Base-by-base conservation (phyloP, 495 filamentous ascomycete genomes). In the Elaphomyces granulatus region DNA sequence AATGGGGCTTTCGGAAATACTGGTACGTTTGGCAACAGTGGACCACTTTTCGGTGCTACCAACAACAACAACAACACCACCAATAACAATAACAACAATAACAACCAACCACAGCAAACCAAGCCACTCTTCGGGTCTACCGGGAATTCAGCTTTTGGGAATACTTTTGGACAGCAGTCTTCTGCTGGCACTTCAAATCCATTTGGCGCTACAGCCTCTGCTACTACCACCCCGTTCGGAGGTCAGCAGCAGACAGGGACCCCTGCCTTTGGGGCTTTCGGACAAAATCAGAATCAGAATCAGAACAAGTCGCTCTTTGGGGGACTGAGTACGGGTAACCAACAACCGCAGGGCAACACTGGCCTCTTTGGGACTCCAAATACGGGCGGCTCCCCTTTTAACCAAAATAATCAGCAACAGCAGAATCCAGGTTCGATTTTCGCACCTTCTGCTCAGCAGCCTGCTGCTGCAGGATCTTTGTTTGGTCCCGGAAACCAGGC, bases 371-470 rank as follows among this genome's bases (percentile, higher is more conserved):
- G 65, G 33, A 55, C 52, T 37, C 31, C 42, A 16, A 59, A 40
- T 32, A 59, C 48, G 20, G 55, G 56, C 9, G 47, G 52, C 1
- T 53, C 57, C n/a, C 56, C 68, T 3, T 68, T 70, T 36, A 64
- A 64, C 3, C 51, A 55, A 36, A 55, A 50, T 34, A 53, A 45
- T 23, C 52, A 59, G 40, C 48, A 60, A 46, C 61, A 56, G 38
- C 59, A 49, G 23, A 59, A 50, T 10, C 44, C 58, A 23, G 47
- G 63, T 36, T 58, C 61, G 8, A 42, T 74, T 17, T 75, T 78
- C 41, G 61, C 63, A 31, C 60, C 52, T 30, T 45, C 34, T 33
- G 51, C 28, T 36, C 60, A 65, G 49, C 59, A 53, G 37, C 44
- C 51, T 36, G 45, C 44, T 40, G 42, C 53, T 18, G 40, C 48